Conservation (phyloP, 768 basidiomycete species). For the Tricholoma sp. region DNA sequence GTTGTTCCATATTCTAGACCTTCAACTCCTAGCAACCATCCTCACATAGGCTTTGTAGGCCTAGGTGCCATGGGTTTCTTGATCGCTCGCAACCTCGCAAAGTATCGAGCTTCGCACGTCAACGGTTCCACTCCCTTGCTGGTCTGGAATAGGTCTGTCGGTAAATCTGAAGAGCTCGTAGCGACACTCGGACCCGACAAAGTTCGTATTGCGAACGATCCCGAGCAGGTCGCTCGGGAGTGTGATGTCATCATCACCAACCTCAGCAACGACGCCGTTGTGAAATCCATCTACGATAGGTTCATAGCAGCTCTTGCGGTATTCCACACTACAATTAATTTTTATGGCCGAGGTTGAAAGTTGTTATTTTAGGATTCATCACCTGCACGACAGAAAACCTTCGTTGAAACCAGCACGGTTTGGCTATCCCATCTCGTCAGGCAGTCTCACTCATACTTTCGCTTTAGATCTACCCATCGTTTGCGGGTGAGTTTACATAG, state of each 20-base stretch:
- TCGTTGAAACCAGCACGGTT: slow-evolving; percentile 84
- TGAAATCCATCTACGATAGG: slow-evolving; percentile 55
- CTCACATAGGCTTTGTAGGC: slow-evolving; percentile 38
- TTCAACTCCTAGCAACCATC: slow-evolving; percentile 38
- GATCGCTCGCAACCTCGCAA: slow-evolving; percentile 80
- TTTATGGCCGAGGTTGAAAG: slow-evolving; percentile 3
- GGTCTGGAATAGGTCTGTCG: slow-evolving; percentile 70
- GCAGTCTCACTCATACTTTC: slow-evolving; percentile 6
- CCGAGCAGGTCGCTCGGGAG: slow-evolving; percentile 54
- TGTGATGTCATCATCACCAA: slow-evolving; percentile 77
- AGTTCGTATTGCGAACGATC: slow-evolving; percentile 49
- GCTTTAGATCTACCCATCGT: slow-evolving; percentile 47
- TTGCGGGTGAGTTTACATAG: slow-evolving; percentile 35
- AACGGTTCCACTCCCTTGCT: slow-evolving; percentile 46
- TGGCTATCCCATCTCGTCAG: slow-evolving; percentile 18
- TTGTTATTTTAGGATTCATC: slow-evolving; percentile 30
- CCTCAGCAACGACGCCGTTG: slow-evolving; percentile 66
- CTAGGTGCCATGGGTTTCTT: slow-evolving; percentile 66
- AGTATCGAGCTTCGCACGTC: slow-evolving; percentile 27
- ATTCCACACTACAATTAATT: slow-evolving; percentile 8
- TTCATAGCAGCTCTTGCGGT: slow-evolving; percentile 60
- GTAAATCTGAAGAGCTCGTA: slow-evolving; percentile 54
- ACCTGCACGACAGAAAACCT: slow-evolving; percentile 57
- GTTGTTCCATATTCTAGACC: slow-evolving; percentile 52
- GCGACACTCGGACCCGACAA: slow-evolving; percentile 50